Evolutionary conservation across 1,284 basidiomycete genomes (phyloP), one percentile per base, ranked within the genome.

Genomic region (Retiboletus fuscus): DNA sequence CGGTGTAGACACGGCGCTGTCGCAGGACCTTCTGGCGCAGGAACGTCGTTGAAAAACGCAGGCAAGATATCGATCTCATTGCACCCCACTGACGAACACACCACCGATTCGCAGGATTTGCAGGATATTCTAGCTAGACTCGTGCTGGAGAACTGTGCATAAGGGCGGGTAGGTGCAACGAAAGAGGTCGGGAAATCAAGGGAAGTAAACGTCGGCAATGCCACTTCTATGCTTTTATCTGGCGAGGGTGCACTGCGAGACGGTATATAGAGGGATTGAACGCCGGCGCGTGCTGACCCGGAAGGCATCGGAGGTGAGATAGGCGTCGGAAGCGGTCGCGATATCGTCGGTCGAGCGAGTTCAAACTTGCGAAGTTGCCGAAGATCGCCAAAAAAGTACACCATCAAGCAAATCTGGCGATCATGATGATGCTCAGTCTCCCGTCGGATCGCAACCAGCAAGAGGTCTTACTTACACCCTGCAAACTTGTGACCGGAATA

Each of bases 381-480:
- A 43, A 93, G 84, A 80, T 95, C 93, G n/a, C 93, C 93, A 76
- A 94, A 93, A 34, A 95, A 77, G 79, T 93, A 95, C 20, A 95
- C 89, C 80, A 93, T 92, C 72, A 94, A 67, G 73, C 90, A 83
- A 24, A 92, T 22, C 80, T 87, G 79, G 66, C 7, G 26, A 61
- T 1, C 41, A 58, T 5, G 55, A 61, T 1, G 44, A 58, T 5
- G 55, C 39, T 70, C 39, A 77, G 70, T 41, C 26, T 44, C 30
- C 43, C 51, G 46, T 34, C n/a, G 28, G 15, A 15, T 20, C 13
- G 10, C 43, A 18, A 41, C 55, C 22, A 39, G 13, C 24, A 20
- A 60, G 43, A 58, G 20, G 57, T 47, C 5, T 46, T 24, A 74
- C 79, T 76, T 57, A 90, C 88, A 4, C 93, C 93, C 74, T 93